A percentile compares a stretch with the other conserved stretches of the same genome.
Evolutionary conservation across 2,329 filamentous ascomycete species (phyloP).

Genomic region (Acrocalymma vagum): DNA sequence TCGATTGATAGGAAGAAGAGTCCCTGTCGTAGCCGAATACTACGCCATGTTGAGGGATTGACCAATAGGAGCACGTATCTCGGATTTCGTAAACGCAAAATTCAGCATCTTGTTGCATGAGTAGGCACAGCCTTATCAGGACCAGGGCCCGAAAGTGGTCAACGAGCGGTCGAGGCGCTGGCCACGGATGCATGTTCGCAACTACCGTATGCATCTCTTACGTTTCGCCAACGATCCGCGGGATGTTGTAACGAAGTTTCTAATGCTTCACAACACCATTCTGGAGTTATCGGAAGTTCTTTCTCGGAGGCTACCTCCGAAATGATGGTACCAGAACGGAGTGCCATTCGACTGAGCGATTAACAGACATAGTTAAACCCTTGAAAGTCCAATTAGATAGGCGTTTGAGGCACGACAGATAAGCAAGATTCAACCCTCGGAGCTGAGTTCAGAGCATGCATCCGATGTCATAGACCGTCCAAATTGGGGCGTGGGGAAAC

Average conservation of each 20-base stretch:
- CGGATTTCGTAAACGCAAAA: slow-evolving; percentile 31
- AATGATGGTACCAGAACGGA: too few species aligned
- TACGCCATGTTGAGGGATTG: slow-evolving; percentile 14
- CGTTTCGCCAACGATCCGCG: slow-evolving; percentile 26
- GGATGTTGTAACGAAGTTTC: slow-evolving; percentile 21
- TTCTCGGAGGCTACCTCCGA: too few species aligned
- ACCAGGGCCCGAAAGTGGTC: slow-evolving; percentile 12
- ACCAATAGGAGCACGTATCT: slow-evolving; percentile 28
- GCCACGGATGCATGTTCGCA: slow-evolving; percentile 27
- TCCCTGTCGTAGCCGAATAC: slow-evolving; percentile 40
- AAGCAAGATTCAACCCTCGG: too few species aligned
- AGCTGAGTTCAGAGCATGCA: slow-evolving; percentile 6
- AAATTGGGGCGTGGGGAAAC: slow-evolving; percentile 25
- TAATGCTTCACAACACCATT: slow-evolving; percentile 14
- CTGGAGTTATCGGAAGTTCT: slow-evolving; percentile 17
- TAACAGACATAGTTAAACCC: too few species aligned
- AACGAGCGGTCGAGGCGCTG: slow-evolving; percentile 12
- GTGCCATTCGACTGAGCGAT: too few species aligned
- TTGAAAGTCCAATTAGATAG: too few species aligned
- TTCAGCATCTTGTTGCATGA: slow-evolving; percentile 21
- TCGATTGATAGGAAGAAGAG: slow-evolving; percentile 19
- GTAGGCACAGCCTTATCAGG: slow-evolving; percentile 38
- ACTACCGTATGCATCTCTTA: slow-evolving; percentile 29
- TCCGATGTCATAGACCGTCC: slow-evolving; percentile 11
- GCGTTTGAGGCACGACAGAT: too few species aligned